Conservation (phyloP, 495 filamentous ascomycete genomes). For the Tetracladium setigerum region DNA sequence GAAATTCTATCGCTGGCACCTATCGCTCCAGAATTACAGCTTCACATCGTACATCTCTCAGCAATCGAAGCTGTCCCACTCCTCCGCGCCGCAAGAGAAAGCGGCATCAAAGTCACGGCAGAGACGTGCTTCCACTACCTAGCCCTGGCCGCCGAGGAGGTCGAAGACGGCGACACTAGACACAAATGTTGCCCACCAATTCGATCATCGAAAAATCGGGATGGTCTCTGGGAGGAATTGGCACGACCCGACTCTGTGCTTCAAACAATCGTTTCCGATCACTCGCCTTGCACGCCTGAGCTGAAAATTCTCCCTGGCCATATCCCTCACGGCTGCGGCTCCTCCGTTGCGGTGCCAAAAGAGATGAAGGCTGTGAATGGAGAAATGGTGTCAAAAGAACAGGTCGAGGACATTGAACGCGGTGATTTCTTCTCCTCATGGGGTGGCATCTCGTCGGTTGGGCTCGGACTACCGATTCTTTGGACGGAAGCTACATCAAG, state of each 20-base stretch:
- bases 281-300: slow-evolving; percentile 92
- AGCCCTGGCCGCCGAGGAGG: slow-evolving; percentile 77
- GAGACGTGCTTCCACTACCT: slow-evolving; percentile 99
- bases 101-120: slow-evolving; percentile 83
- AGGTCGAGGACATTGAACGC: slow-evolving; percentile 27
- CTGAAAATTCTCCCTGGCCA: slow-evolving; percentile 78
- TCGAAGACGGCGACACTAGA: slow-evolving; percentile 83
- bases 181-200: slow-evolving; percentile 99
- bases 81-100: slow-evolving; percentile 68
- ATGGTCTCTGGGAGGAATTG: slow-evolving; percentile 82
- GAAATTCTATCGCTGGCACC: slow-evolving; percentile 76
- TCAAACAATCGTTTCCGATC: slow-evolving; percentile 91
- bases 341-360: slow-evolving; percentile 13
- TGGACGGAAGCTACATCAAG: slow-evolving; percentile 69
- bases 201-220: slow-evolving; percentile 73
- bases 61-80: slow-evolving; percentile 89
- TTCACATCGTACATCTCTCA: slow-evolving; percentile 94
- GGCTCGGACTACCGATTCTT: slow-evolving; percentile 83
- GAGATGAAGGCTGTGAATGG: slow-evolving; percentile 13
- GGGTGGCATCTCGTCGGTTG: slow-evolving; percentile 93
- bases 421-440: slow-evolving; percentile 94
- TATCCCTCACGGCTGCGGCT: slow-evolving; percentile 33
- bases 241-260: slow-evolving; percentile 67
- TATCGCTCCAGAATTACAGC: slow-evolving; percentile 71
- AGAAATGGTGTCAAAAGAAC: slow-evolving; percentile 9